Percentiles rank a stretch among this genome's conserved stretches.
Evolutionary conservation across 257 asterid genomes (phyloP).

Genomic region (Eucommia ulmoides): DNA sequence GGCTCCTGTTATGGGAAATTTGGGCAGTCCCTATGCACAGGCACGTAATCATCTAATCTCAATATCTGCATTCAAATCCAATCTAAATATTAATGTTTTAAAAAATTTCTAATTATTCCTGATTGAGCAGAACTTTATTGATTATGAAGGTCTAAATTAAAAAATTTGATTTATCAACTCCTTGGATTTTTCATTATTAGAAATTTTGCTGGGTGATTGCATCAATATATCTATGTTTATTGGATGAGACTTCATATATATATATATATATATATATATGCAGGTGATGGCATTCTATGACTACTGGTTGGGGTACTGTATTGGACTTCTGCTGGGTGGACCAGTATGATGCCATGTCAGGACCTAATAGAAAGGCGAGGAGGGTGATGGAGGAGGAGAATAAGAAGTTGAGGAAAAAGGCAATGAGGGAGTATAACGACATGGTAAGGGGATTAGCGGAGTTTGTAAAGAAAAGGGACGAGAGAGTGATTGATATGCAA

Average conservation of each 20-base stretch:
- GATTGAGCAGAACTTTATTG: too few relatives aligned
- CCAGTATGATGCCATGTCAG: slow-evolving; percentile 76
- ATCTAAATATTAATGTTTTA: too few relatives aligned
- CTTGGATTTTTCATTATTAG: too few relatives aligned
- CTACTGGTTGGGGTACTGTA: slow-evolving; percentile 64
- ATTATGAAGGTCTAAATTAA: too few relatives aligned
- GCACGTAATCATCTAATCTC: too few relatives aligned
- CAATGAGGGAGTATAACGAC: slow-evolving; percentile 72
- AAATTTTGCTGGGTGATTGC: too few relatives aligned
- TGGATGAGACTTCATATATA: too few relatives aligned
- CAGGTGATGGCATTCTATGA: slow-evolving; percentile 91
- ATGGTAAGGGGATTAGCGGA: slow-evolving; percentile 84
- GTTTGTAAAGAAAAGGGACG: slow-evolving; percentile 68
- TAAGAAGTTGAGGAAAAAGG: slow-evolving; percentile 83
- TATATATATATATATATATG: not conserved
- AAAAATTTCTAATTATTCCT: too few relatives aligned
- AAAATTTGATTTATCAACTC: too few relatives aligned
- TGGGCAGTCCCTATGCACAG: slow-evolving; percentile 74
- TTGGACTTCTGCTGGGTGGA: slow-evolving; percentile 93
- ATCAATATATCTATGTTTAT: not conserved
- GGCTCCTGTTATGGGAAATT: slow-evolving; percentile 85
- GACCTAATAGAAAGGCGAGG: slow-evolving; percentile 70
- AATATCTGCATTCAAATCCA: too few relatives aligned
- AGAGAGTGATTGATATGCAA: too few relatives aligned
- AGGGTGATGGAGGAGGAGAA: slow-evolving; percentile 92